phyloP scores from a whole-genome alignment of 2,329 filamentous ascomycete species.

The Geosmithia morbida region DNA sequence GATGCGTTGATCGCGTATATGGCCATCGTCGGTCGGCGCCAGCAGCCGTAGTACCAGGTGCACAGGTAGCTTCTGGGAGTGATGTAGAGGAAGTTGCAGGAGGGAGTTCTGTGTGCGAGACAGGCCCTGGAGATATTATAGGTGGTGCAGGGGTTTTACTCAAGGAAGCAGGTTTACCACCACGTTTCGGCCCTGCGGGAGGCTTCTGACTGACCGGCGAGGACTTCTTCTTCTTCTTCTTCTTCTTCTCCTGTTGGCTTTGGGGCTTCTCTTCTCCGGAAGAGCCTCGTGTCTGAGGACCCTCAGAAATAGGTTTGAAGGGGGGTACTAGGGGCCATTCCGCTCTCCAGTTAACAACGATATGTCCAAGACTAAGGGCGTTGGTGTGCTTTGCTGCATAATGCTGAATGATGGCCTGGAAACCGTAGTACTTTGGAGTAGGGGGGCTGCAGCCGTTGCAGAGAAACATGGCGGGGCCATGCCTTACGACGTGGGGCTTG shows the following conservation, averaged over 20 bases:
- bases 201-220: not conserved
- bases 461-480: slow-evolving; percentile 59
- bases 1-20: not conserved
- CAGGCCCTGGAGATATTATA: not conserved
- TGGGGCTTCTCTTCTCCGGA: too few species aligned
- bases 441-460: slow-evolving; percentile 55
- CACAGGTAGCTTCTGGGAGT: not conserved
- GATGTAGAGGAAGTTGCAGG: not conserved
- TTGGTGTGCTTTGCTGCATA: slow-evolving; percentile 71
- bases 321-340: slow-evolving; percentile 69
- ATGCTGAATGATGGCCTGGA: slow-evolving; percentile 71
- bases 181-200: not conserved
- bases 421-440: slow-evolving; percentile 50
- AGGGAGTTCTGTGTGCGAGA: not conserved
- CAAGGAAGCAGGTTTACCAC: not conserved
- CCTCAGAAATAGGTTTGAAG: slow-evolving; percentile 47
- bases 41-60: not conserved
- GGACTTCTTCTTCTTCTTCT: not conserved
- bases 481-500: slow-evolving; percentile 50
- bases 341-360: slow-evolving; percentile 66
- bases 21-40: not conserved
- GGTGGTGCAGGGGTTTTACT: not conserved
- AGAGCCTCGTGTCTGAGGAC: slow-evolving; percentile 5
- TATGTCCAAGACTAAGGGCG: slow-evolving; percentile 52
- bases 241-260: too few species aligned